Evolutionary conservation across 305 asterid genomes (phyloP), one percentile per base, ranked within the genome.

Genomic region (Fraxinus sp.): DNA sequence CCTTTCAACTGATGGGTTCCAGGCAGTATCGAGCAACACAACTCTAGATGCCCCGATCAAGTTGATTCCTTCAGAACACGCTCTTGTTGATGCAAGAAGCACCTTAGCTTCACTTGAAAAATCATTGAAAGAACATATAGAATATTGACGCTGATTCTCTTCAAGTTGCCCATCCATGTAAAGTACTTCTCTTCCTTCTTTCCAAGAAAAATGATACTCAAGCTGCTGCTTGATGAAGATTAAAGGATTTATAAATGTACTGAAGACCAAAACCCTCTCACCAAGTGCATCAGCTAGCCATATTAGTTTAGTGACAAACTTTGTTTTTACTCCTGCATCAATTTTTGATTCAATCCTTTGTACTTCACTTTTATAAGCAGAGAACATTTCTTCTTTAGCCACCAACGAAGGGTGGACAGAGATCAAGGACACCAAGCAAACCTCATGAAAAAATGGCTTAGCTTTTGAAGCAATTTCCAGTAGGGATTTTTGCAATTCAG

Each of bases 21-120:
- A 88, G 4, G 75, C 86, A 13, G 86, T 86, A 49, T 88, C 89
- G 2, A 88, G 86, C 52, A 88, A 76, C 5, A 86, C 83, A 13
- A 86, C 90, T 7, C 89, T 84, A 1, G 88, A 88, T 20, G 89
- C 89, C 26, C 89, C 91, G 0, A 84, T 83, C 16, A 88, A 78
- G 71, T 84, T 84, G 24, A 88, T 88, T 1, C 89, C 91, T 72
- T 88, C 86, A 20, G 82, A 71, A 79, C 89, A 86, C 3, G 86
- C 90, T 55, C 8, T 84, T 10, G 78, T 84, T 36, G 90, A 86
- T 5, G 90, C 90, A 36, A 88, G 82, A 33, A 88, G 86, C 26
- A 86, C 89, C 73, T 81, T 86, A 1, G 36, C 89, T 14, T 82
- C 83, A 30, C 89, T 84, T 3, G 22, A 18, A 5, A 79, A 83